phyloP scores from a whole-genome alignment of 1,284 basidiomycete genomes.

The Cryptococcus neoformans region DNA sequence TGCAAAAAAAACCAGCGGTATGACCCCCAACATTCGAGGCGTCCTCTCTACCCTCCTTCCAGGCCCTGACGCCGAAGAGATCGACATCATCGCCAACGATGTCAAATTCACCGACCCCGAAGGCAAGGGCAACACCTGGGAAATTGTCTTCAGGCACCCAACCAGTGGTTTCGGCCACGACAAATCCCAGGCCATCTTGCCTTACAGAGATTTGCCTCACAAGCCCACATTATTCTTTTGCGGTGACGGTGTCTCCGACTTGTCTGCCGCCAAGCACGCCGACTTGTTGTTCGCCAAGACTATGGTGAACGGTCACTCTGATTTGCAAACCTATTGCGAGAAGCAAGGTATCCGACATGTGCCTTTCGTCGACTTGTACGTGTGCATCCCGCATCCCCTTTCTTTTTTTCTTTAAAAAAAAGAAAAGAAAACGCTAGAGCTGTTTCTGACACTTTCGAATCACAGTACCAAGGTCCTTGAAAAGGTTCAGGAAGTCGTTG shows the following conservation, averaged over 20 bases:
- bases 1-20: background rate
- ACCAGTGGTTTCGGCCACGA: conserved; percentile 86
- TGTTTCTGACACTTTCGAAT: conserved; percentile 56
- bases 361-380: conserved; percentile 48
- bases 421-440: background rate
- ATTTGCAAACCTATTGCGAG: conserved; percentile 73
- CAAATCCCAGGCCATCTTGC: conserved; percentile 85
- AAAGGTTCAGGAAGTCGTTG: conserved; percentile 62
- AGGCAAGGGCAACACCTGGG: conserved; percentile 67
- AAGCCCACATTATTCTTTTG: conserved; percentile 89
- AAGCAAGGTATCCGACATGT: conserved; percentile 47
- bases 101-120: conserved; percentile 57
- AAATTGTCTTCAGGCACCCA: conserved; percentile 83
- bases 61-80: conserved; percentile 65
- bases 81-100: conserved; percentile 88
- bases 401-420: background rate
- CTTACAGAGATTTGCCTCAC: conserved; percentile 66
- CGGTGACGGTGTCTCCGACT: conserved; percentile 90
- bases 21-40: conserved; percentile 67
- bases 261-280: conserved; percentile 84
- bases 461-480: conserved; percentile 53
- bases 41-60: conserved; percentile 76
- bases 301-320: conserved; percentile 74
- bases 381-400: conserved; percentile 7
- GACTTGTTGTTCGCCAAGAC: conserved; percentile 86